These are phyloP conservation scores for Entomortierella beljakovae DNA, from an alignment of 192 early-diverging fungal species.

Conservation along the genomic window DNA sequence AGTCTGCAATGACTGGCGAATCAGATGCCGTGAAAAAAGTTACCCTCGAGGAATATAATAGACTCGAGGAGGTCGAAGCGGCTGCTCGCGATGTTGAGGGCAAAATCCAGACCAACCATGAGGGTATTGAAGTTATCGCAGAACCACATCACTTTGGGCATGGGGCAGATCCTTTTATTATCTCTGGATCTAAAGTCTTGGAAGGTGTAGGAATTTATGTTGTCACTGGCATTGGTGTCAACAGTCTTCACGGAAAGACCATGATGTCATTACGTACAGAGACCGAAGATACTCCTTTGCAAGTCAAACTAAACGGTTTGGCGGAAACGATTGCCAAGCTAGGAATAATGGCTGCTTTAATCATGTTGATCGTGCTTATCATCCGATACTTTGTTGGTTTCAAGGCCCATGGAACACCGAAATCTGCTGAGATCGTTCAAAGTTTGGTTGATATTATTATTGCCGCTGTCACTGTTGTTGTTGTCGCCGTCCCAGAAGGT, in stretches of 20 bases:
- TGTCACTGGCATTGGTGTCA: conserved; percentile 84
- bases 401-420: conserved; percentile 49
- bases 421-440: conserved; percentile 66
- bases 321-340: conserved; percentile 96
- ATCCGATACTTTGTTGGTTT: conserved; percentile 85
- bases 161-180: conserved; percentile 81
- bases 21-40: conserved; percentile 90
- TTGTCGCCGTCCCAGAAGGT: conserved; percentile 99
- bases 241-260: conserved; percentile 91
- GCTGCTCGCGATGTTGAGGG: background rate
- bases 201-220: conserved; percentile 91
- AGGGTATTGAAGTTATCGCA: conserved; percentile 32
- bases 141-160: conserved; percentile 28
- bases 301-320: conserved; percentile 87
- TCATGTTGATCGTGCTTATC: conserved; percentile 90
- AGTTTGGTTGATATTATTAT: conserved; percentile 85
- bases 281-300: conserved; percentile 90
- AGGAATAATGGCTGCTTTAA: conserved; percentile 83
- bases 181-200: conserved; percentile 93
- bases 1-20: conserved; percentile 95
- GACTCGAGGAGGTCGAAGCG: conserved; percentile 29
- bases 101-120: conserved; percentile 46
- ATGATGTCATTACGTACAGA: conserved; percentile 91
- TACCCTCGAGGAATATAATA: conserved; percentile 58
- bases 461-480: conserved; percentile 92